These are phyloP conservation scores for Umbelopsis sp. DNA, from an alignment of 192 early-diverging fungal species.

Conservation along the genomic window DNA sequence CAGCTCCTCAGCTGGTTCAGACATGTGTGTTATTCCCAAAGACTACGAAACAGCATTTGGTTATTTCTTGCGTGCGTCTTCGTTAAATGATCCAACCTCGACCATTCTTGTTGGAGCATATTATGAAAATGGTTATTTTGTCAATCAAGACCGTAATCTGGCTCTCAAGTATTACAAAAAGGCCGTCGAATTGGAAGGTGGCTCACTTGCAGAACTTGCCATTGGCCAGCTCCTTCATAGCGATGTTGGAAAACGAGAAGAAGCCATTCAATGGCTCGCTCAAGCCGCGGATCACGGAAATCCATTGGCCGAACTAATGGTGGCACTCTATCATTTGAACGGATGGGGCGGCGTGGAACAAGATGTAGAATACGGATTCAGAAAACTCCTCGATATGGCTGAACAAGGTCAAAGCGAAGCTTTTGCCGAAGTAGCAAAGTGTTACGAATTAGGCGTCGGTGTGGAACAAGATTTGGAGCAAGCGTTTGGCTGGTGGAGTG, in stretches of 20 bases:
- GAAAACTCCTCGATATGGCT: slow-evolving; percentile 26
- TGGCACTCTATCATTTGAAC: slow-evolving; percentile 36
- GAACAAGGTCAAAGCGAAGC: slow-evolving; percentile 29
- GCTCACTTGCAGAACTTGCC: slow-evolving; percentile 28
- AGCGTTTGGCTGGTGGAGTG: slow-evolving; percentile 40
- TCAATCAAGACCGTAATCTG: slow-evolving; percentile 11
- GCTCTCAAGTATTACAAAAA: slow-evolving; percentile 32
- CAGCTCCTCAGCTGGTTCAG: background rate
- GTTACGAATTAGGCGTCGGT: slow-evolving; percentile 40
- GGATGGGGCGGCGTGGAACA: slow-evolving; percentile 36
- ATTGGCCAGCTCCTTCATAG: slow-evolving; percentile 35
- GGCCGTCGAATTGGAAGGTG: slow-evolving; percentile 22
- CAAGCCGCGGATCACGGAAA: slow-evolving; percentile 16
- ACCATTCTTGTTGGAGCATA: slow-evolving; percentile 36
- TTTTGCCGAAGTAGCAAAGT: slow-evolving; percentile 34
- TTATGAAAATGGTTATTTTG: slow-evolving; percentile 34
- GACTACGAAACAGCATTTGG: slow-evolving; percentile 31
- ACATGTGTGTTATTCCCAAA: slow-evolving; percentile 21
- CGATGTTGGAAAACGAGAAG: slow-evolving; percentile 16
- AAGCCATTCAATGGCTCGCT: slow-evolving; percentile 27
- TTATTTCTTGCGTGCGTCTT: slow-evolving; percentile 30
- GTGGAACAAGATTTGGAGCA: slow-evolving; percentile 17
- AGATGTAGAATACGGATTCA: slow-evolving; percentile 23
- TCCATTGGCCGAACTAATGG: slow-evolving; percentile 19
- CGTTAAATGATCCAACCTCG: slow-evolving; percentile 23